phyloP scores from a whole-genome alignment of 306 rosid genomes.

The Glycine latifolia region DNA sequence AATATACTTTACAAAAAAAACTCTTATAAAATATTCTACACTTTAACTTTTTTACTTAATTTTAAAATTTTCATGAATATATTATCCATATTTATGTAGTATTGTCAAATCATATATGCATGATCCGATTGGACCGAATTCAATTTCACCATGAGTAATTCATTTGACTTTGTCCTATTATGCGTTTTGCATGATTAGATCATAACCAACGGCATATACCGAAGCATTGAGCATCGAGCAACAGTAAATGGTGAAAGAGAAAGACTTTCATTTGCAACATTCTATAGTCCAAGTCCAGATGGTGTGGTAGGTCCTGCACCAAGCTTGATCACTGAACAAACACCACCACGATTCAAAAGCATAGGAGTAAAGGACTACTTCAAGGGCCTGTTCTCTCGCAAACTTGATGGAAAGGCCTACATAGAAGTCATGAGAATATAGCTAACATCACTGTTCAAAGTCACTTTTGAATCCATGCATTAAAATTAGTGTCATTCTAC shows the following conservation, averaged over 20 bases:
- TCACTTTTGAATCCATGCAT: too few species aligned
- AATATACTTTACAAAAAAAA: too few species aligned
- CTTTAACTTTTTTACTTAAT: too few species aligned
- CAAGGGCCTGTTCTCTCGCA: slow-evolving; percentile 39
- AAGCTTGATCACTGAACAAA: slow-evolving; percentile 44
- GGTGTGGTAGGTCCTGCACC: slow-evolving; percentile 45
- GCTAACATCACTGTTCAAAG: background rate
- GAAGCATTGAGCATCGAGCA: slow-evolving; percentile 50
- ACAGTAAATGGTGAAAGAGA: slow-evolving; percentile 42
- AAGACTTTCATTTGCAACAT: slow-evolving; percentile 54
- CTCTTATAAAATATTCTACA: too few species aligned
- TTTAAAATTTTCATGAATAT: too few species aligned
- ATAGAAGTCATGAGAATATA: slow-evolving; percentile 44
- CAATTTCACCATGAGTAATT: too few species aligned
- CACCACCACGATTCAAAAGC: slow-evolving; percentile 49
- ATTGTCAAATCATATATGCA: too few species aligned
- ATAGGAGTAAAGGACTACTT: slow-evolving; percentile 36
- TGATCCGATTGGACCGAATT: too few species aligned
- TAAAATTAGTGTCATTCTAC: too few species aligned
- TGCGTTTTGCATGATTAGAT: slow-evolving; percentile 34
- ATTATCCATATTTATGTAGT: too few species aligned
- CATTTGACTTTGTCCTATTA: too few species aligned
- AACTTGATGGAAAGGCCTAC: slow-evolving; percentile 52
- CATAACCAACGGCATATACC: slow-evolving; percentile 44
- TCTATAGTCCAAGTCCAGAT: slow-evolving; percentile 34